phyloP scores from a whole-genome alignment of 176 grass and related monocot species.

The Avena eriantha region DNA sequence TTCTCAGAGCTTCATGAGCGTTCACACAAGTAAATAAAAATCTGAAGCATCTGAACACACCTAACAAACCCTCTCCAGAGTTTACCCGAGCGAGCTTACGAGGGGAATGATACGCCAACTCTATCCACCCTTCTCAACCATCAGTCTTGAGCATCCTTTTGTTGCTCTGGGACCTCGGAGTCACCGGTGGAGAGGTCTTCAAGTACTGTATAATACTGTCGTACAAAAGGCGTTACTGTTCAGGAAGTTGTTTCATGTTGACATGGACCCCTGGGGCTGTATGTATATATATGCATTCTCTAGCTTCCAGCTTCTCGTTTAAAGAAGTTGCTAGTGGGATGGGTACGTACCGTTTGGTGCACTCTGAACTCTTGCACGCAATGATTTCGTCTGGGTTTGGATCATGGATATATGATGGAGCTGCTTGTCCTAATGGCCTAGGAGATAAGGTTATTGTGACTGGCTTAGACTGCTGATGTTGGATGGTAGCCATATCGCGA shows the following conservation, averaged over 20 bases:
- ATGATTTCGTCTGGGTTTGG: not conserved
- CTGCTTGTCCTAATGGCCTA: not conserved
- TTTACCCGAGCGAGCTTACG: not conserved
- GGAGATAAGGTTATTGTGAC: not conserved
- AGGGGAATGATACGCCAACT: not conserved
- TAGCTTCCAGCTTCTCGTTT: no score
- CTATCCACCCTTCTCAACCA: conserved; percentile 16
- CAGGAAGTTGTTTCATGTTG: not conserved
- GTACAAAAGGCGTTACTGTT: not conserved
- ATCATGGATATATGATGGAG: no score
- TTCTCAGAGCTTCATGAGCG: no score
- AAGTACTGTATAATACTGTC: not conserved
- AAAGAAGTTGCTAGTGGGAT: not conserved
- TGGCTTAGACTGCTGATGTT: not conserved
- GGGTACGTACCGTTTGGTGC: not conserved
- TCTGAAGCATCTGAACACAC: no score
- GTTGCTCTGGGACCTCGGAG: conserved; percentile 9
- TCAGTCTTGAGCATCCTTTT: conserved; percentile 19
- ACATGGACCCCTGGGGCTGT: no score
- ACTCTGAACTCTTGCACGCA: not conserved
- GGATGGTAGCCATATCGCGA: not conserved
- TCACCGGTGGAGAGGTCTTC: conserved; percentile 1
- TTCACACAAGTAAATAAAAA: no score
- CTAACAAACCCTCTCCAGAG: not conserved
- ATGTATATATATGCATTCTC: no score